These are phyloP conservation scores for Aspergillus sp. DNA, from an alignment of 2,329 filamentous ascomycete species.

Conservation along the genomic window DNA sequence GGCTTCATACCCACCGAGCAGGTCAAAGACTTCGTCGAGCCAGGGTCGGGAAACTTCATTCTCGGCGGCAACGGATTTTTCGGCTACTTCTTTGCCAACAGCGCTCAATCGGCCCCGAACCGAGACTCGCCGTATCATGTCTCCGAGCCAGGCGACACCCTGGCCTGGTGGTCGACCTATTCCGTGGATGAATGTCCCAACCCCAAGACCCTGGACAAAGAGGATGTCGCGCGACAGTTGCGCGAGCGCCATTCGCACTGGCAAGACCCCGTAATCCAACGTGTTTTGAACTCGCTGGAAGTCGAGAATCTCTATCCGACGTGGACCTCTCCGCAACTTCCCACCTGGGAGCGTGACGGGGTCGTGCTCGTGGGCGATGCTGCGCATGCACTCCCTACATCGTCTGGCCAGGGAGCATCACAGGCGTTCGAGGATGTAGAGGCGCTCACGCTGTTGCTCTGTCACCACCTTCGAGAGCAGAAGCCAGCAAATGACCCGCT, in stretches of 20 bases:
- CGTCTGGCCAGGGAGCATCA: conserved; percentile 54
- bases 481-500: conserved; percentile 6
- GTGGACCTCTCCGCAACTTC: conserved; percentile 48
- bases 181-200: conserved; percentile 31
- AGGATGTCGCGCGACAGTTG: conserved; percentile 35
- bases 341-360: conserved; percentile 46
- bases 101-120: conserved; percentile 16
- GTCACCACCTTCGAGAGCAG: conserved; percentile 23
- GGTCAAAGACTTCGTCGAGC: conserved; percentile 28
- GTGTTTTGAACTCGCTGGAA: conserved; percentile 37
- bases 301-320: conserved; percentile 48
- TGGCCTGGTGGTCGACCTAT: conserved; percentile 50
- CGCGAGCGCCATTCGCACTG: conserved; percentile 43
- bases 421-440: conserved; percentile 57
- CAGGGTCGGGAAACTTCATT: conserved; percentile 41
- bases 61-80: conserved; percentile 52
- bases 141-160: conserved; percentile 26
- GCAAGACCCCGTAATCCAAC: conserved; percentile 45
- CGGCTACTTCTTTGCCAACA: conserved; percentile 43
- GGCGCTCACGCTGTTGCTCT: conserved; percentile 43
- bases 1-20: conserved; percentile 39
- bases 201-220: conserved; percentile 28
- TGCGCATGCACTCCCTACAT: conserved; percentile 55
- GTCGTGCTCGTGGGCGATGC: conserved; percentile 57
- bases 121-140: conserved; percentile 25